Base-by-base conservation (phyloP, 305 asterid genomes). In the Fraxinus angustifolia region DNA sequence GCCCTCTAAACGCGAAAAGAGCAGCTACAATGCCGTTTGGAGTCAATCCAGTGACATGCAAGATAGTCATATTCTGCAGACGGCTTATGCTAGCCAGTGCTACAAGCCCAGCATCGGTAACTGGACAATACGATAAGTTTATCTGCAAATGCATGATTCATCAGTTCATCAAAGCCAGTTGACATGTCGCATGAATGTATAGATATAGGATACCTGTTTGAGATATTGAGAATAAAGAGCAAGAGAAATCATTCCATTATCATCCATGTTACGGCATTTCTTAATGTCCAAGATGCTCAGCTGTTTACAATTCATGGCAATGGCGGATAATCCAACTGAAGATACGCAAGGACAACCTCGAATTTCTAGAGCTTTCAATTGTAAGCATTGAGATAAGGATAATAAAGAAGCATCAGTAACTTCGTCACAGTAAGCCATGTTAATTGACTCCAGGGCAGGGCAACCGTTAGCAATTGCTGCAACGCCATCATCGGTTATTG, bases 341-440 rank as follows among this genome's bases (percentile, higher is more conserved):
- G 87, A 81, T 73, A 86, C 62, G 40, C 62, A 70, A 56, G 79
- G 81, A 42, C 89, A 82, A 2, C 89, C 86, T 71, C 87, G 86
- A 23, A 83, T 83, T 79, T 83, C 87, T 35, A 86, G 82, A 8
- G 36, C 79, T 73, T 73, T 81, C 73, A 86, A 40, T 12, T 21
- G 80, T 14, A 26, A 58, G 21, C 85, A 86, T 38, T 53, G 76
- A 2, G 87, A 80, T 28, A 81, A 72, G 19, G 82, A 76, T 48
- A 21, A 34, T 65, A 86, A 75, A 0, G 89, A 83, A 16, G 8
- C 35, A 23, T 83, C 85, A 7, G 85, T 70, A 45, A 86, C 76
- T 70, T 86, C 79, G 3, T 80, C 82, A 40, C 89, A 86, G 73
- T 86, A 86, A 12, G 85, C 84, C 85, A 81, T 83, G 77, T 86